phyloP scores from a whole-genome alignment of 1,139 yeast species.

The Nakaseomyces uthaithaninus region DNA sequence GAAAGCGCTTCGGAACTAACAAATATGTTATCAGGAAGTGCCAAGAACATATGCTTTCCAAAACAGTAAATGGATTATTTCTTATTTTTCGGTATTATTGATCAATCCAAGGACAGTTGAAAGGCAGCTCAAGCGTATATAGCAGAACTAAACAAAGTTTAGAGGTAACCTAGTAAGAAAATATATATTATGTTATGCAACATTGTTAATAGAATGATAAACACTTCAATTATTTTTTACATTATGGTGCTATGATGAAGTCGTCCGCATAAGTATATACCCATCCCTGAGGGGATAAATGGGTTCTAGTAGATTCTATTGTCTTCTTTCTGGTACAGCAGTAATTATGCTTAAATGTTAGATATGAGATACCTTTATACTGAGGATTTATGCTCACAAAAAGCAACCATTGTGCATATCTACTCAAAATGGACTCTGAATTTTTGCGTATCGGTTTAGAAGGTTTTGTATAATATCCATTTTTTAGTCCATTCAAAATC shows the following conservation, averaged over 20 bases:
- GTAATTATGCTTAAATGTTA: constrained; percentile 22
- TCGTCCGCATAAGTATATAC: constrained; percentile 24
- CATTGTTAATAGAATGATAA: too few species aligned
- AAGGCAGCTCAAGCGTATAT: too few species aligned
- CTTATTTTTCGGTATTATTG: too few species aligned
- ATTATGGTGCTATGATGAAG: constrained; percentile 1
- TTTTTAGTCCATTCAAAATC: constrained; percentile 46
- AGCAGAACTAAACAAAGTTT: too few species aligned
- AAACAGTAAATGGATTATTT: too few species aligned
- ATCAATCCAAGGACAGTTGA: too few species aligned
- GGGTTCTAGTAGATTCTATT: constrained; percentile 11
- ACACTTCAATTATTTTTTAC: not conserved
- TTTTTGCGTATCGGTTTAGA: constrained; percentile 38
- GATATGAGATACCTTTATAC: constrained; percentile 15
- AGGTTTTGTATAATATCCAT: constrained; percentile 41
- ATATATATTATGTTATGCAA: too few species aligned
- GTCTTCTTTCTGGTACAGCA: constrained; percentile 15
- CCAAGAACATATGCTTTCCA: too few species aligned
- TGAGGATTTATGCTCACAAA: constrained; percentile 13
- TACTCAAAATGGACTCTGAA: constrained; percentile 34
- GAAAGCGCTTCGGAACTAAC: too few species aligned
- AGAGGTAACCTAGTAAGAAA: too few species aligned
- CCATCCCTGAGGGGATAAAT: constrained; percentile 29
- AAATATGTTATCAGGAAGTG: too few species aligned
- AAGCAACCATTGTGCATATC: constrained; percentile 21